phyloP scores from a whole-genome alignment of 2,329 filamentous ascomycete species.

The Diaporthe aspalathi region DNA sequence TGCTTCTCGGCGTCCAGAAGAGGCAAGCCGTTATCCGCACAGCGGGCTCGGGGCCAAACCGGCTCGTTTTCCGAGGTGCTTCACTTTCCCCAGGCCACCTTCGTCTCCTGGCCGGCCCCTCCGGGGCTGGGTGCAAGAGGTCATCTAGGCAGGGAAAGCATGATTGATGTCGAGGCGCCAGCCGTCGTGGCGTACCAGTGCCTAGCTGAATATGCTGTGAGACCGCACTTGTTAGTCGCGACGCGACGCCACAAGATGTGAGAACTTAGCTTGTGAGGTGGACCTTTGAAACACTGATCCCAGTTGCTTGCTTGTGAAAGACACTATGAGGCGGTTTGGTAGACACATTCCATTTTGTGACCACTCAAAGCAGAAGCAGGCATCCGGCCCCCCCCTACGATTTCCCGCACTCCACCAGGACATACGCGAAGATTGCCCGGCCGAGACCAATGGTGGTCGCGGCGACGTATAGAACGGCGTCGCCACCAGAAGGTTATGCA shows the following conservation, averaged over 20 bases:
- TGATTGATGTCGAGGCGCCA: constrained; percentile 18
- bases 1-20: not conserved
- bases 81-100: too few relatives aligned
- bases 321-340: not conserved
- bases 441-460: constrained; percentile 10
- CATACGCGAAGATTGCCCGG: constrained; percentile 6
- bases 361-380: constrained; percentile 19
- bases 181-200: constrained; percentile 16
- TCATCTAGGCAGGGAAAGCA: not conserved
- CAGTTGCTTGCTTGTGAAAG: not conserved
- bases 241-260: constrained; percentile 15
- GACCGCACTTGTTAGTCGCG: constrained; percentile 15
- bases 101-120: not conserved
- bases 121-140: not conserved
- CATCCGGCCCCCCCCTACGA: not conserved
- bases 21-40: constrained; percentile 13
- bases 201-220: constrained; percentile 23
- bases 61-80: not conserved
- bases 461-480: constrained; percentile 25
- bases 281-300: not conserved
- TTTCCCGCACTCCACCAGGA: not conserved
- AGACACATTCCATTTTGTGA: constrained; percentile 23
- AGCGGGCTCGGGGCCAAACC: not conserved
- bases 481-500: not conserved
- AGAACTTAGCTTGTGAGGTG: not conserved